Percentiles rank a stretch among this genome's conserved stretches.
Evolutionary conservation across 2,329 filamentous ascomycete species (phyloP).

Genomic region (Alternaria sp.): DNA sequence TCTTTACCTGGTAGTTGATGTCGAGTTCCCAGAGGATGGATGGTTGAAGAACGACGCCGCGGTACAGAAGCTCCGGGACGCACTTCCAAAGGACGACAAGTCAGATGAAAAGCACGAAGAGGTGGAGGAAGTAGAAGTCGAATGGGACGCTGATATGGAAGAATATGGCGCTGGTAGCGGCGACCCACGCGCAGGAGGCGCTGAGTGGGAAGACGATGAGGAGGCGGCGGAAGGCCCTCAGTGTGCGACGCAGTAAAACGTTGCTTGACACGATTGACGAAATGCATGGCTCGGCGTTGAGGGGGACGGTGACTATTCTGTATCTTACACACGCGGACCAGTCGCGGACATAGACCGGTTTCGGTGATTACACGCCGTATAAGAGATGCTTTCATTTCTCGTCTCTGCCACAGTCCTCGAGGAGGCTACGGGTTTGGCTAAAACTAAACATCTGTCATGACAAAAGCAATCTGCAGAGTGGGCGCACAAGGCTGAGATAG

Average conservation of each 20-base stretch:
- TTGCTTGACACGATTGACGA: slow-evolving; percentile 25
- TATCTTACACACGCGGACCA: slow-evolving; percentile 5
- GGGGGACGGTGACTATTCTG: slow-evolving; percentile 18
- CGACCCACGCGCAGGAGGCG: slow-evolving; percentile 70
- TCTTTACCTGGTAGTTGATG: slow-evolving; percentile 83
- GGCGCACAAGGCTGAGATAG: too few relatives aligned
- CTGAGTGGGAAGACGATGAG: slow-evolving; percentile 76
- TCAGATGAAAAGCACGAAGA: slow-evolving; percentile 72
- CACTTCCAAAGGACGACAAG: slow-evolving; percentile 70
- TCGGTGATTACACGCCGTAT: background rate
- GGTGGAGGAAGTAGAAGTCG: slow-evolving; percentile 84
- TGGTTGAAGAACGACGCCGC: slow-evolving; percentile 77
- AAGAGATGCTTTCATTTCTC: background rate
- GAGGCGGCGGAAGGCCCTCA: slow-evolving; percentile 69
- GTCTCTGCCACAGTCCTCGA: background rate
- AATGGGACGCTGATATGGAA: slow-evolving; percentile 83
- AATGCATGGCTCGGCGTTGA: slow-evolving; percentile 39
- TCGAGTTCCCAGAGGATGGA: slow-evolving; percentile 87
- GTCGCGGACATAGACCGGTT: slow-evolving; percentile 5
- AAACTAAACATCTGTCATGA: background rate
- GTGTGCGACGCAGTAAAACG: slow-evolving; percentile 72
- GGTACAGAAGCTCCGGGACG: slow-evolving; percentile 74
- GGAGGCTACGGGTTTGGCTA: background rate
- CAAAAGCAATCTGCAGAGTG: too few relatives aligned
- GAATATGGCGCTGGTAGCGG: slow-evolving; percentile 79